A percentile compares a stretch with the other conserved stretches of the same genome.
phyloP scores from a whole-genome alignment of 2,329 filamentous ascomycete species.

The Fusarium foetens region DNA sequence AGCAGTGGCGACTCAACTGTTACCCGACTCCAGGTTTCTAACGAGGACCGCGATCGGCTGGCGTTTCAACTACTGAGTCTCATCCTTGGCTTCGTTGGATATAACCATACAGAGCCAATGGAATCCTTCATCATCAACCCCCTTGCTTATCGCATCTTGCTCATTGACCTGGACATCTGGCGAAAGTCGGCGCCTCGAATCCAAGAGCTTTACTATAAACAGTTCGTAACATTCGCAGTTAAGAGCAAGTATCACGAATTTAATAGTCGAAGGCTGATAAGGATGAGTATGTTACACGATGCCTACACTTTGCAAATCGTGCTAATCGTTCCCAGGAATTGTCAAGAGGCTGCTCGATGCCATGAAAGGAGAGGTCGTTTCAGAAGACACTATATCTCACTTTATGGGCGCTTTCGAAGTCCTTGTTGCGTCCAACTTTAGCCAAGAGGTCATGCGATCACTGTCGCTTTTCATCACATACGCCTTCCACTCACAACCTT shows the following conservation, averaged over 20 bases:
- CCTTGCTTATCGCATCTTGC: conserved; percentile 87
- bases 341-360: conserved; percentile 91
- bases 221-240: conserved; percentile 89
- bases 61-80: conserved; percentile 76
- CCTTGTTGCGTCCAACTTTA: conserved; percentile 82
- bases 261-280: conserved; percentile 84
- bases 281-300: conserved; percentile 78
- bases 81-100: conserved; percentile 88
- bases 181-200: conserved; percentile 79
- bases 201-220: conserved; percentile 90
- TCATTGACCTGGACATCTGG: conserved; percentile 96
- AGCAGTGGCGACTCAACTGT: conserved; percentile 46
- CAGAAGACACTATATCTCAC: conserved; percentile 74
- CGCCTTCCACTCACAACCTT: conserved; percentile 73
- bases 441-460: conserved; percentile 84
- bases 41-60: conserved; percentile 65
- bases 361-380: conserved; percentile 84
- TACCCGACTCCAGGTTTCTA: conserved; percentile 57
- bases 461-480: conserved; percentile 94
- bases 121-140: conserved; percentile 96
- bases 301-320: neutral
- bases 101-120: conserved; percentile 79
- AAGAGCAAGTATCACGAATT: conserved; percentile 93
- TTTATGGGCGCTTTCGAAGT: conserved; percentile 84
- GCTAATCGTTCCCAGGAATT: conserved; percentile 68